phyloP scores from a whole-genome alignment of 1,284 basidiomycete species.

The Trichosporon faecale region DNA sequence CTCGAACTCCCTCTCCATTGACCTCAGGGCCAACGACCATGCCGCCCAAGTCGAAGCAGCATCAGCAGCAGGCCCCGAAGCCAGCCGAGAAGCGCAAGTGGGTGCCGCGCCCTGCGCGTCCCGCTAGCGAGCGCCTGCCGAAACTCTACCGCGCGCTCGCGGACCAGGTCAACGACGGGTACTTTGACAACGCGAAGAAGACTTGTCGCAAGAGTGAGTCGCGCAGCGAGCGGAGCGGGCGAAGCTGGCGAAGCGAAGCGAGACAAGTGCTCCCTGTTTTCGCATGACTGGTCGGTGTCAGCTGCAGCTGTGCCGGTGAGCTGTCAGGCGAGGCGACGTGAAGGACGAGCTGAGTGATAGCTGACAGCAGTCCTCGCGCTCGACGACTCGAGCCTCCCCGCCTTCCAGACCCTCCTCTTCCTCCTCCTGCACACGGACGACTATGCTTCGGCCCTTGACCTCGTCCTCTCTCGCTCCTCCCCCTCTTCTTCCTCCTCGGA shows the following conservation, averaged over 20 bases:
- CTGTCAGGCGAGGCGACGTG: not conserved
- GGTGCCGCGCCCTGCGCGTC: constrained; percentile 57
- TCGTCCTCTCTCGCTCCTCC: constrained; percentile 43
- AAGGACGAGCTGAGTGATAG: not conserved
- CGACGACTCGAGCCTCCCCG: constrained; percentile 65
- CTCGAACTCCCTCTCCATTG: not conserved
- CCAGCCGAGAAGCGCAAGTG: constrained; percentile 19
- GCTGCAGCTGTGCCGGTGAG: no score
- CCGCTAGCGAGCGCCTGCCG: constrained; percentile 62
- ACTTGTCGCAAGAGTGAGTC: constrained; percentile 81
- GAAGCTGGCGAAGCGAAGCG: not conserved
- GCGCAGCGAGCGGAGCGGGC: not conserved
- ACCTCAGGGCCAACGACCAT: not conserved
- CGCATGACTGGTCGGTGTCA: no score
- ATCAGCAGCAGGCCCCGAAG: not conserved
- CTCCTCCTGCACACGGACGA: constrained; percentile 78
- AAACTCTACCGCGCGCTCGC: constrained; percentile 72
- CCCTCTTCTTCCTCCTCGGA: not conserved
- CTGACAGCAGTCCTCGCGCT: constrained; percentile 64
- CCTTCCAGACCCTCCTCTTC: constrained; percentile 74
- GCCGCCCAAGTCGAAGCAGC: not conserved
- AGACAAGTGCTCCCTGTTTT: no score
- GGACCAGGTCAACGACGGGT: constrained; percentile 77
- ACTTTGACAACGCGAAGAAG: constrained; percentile 74
- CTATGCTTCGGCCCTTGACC: constrained; percentile 48